These are phyloP conservation scores for Scenedesmus sp. DNA, from an alignment of 163 green algal species.

Conservation along the genomic window DNA sequence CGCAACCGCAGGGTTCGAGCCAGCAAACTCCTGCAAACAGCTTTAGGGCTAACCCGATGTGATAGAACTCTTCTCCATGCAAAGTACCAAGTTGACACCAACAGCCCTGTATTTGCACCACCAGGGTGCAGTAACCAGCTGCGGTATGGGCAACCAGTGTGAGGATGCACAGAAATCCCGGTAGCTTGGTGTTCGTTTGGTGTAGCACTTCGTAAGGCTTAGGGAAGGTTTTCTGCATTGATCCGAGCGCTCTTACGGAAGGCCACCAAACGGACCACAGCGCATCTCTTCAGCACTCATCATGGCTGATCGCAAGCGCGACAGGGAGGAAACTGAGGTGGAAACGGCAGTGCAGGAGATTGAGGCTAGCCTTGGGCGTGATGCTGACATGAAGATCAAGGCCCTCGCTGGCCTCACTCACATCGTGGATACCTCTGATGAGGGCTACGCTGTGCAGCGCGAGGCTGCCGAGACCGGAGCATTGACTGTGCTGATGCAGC, in stretches of 20 bases:
- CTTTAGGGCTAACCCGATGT: too few species aligned
- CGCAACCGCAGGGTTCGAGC: too few species aligned
- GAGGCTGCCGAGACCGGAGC: slow-evolving; percentile 22
- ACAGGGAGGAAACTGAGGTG: slow-evolving; percentile 19
- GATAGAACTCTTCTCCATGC: neutral
- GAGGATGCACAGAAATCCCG: neutral
- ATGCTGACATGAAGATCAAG: slow-evolving; percentile 44
- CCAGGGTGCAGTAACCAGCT: neutral
- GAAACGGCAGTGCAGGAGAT: slow-evolving; percentile 29
- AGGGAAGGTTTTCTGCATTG: neutral
- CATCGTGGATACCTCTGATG: slow-evolving; percentile 29
- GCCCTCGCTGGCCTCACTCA: slow-evolving; percentile 10
- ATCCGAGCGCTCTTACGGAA: neutral
- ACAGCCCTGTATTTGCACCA: neutral
- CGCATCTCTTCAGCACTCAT: neutral
- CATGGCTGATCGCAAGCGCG: slow-evolving; percentile 26
- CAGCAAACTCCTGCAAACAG: too few species aligned
- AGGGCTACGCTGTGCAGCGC: slow-evolving; percentile 41
- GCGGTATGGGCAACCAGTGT: neutral
- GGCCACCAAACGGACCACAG: neutral
- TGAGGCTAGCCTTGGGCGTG: neutral
- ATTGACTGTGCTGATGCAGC: slow-evolving; percentile 29
- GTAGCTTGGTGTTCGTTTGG: neutral
- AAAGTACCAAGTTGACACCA: neutral
- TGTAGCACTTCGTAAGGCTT: neutral